phyloP scores from a whole-genome alignment of 2,329 filamentous ascomycete genomes.

The Fonsecaea erecta region DNA sequence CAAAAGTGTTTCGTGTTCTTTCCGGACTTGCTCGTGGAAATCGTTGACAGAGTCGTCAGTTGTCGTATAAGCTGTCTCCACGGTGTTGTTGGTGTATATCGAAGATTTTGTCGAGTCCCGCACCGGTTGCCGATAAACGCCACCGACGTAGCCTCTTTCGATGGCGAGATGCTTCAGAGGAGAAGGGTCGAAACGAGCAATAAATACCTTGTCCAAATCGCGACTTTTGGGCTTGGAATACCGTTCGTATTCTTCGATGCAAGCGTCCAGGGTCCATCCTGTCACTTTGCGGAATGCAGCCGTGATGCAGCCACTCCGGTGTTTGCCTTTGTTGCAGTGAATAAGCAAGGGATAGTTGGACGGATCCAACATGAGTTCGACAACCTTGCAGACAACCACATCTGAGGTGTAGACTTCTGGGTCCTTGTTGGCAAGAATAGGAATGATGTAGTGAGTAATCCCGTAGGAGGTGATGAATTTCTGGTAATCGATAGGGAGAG shows the following conservation, averaged over 20 bases:
- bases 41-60: conserved; percentile 24
- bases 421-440: conserved; percentile 88
- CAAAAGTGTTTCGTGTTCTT: conserved; percentile 29
- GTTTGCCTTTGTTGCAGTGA: conserved; percentile 94
- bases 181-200: conserved; percentile 34
- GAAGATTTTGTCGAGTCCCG: conserved; percentile 31
- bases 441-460: conserved; percentile 75
- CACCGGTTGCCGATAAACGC: conserved; percentile 34
- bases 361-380: conserved; percentile 72
- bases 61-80: conserved; percentile 31
- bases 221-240: conserved; percentile 61
- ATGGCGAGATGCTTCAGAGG: conserved; percentile 36
- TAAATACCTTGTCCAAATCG: conserved; percentile 39
- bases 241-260: conserved; percentile 73
- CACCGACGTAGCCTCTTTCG: conserved; percentile 37
- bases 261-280: conserved; percentile 66
- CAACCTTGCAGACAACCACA: conserved; percentile 70
- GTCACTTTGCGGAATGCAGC: conserved; percentile 75
- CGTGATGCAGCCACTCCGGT: conserved; percentile 88
- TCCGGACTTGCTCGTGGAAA: conserved; percentile 31
- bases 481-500: conserved; percentile 54
- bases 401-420: conserved; percentile 65
- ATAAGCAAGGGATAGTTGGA: conserved; percentile 79
- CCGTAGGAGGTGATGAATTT: conserved; percentile 68
- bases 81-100: conserved; percentile 37